Conservation (phyloP, 345 rosid genomes). For the Rhodamnia argentea region DNA sequence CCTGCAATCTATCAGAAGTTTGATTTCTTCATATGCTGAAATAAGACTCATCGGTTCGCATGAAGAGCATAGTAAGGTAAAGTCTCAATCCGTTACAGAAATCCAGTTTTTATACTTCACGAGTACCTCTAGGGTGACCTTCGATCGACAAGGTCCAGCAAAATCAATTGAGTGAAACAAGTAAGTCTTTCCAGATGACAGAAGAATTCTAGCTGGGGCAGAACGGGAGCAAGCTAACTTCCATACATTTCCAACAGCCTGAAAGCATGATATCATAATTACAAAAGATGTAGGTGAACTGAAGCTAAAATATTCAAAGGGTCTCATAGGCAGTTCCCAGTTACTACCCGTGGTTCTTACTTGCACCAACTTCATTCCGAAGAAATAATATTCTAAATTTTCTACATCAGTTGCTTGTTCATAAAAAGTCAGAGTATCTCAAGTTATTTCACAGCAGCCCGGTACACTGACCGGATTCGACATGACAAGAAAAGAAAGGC, state of each 20-base stretch:
- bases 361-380: not conserved
- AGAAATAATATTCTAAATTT: not conserved
- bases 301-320: not conserved
- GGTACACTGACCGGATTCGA: not conserved
- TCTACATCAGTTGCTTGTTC: not conserved
- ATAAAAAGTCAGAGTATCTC: not conserved
- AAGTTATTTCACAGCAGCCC: not conserved
- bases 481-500: not conserved
- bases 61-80: not conserved
- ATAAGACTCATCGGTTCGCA: not conserved
- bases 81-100: not conserved
- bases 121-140: conserved; percentile 52
- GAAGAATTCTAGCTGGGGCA: conserved; percentile 29
- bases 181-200: conserved; percentile 45
- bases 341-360: not conserved
- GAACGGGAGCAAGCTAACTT: conserved; percentile 58
- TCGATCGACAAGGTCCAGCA: conserved; percentile 75
- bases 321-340: not conserved
- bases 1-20: conserved; percentile 20
- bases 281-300: not conserved
- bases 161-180: conserved; percentile 57
- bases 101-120: not conserved
- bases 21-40: not conserved
- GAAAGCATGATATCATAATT: conserved; percentile 2
- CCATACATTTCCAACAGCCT: conserved; percentile 73